Evolutionary conservation across 495 filamentous ascomycete genomes (phyloP), one percentile per base, ranked within the genome.

Genomic region (Clohesyomyces aquaticus): DNA sequence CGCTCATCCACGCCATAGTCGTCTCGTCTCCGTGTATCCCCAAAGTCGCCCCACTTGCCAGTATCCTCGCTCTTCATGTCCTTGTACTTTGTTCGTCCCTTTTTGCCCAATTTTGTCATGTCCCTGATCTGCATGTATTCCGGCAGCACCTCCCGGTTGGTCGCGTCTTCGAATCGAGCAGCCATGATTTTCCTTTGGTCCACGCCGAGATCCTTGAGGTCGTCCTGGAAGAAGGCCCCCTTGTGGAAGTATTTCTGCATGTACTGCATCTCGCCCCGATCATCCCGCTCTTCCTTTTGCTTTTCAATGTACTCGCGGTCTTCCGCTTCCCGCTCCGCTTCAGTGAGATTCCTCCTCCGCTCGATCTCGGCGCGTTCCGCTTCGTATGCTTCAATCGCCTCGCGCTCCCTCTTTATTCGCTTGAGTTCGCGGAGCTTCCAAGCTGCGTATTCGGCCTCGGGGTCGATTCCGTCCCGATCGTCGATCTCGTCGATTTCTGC

Each of bases 241-340:
- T 92, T 93, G 80, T 99, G 94, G 73, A 88, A 91, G 76, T 97
- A 98, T 73, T 93, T 93, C 74, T 96, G 93, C 90, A 98, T 90
- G 73, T 85, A 97, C 0, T 82, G 82, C 79, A 93, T 89, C 80
- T 96, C 88, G 42, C 93, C 94, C 35, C 87, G 86, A 18, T 93
- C 91, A 66, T 90, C 91, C 46, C 81, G 80, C 66, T 98, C 94
- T 67, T 93, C 91, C 60, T 88, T 87, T 76, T 97, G 93, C 68
- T 80, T 78, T 6, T 85, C 83, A 16, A 97, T 74, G 72, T 86
- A 92, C 56, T 83, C 88, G 54, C 85, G 80, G 71, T 99, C 95
- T 72, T 99, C 94, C 22, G 85, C 87, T 55, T 89, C 86, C 29
- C 95, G 84, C 76, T 97, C 91, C 64, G 93, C 91, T 35, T 88